Percentiles rank a stretch among this genome's conserved stretches.
Evolutionary conservation across 345 rosid genomes (phyloP).

Genomic region (Brassica cretica): DNA sequence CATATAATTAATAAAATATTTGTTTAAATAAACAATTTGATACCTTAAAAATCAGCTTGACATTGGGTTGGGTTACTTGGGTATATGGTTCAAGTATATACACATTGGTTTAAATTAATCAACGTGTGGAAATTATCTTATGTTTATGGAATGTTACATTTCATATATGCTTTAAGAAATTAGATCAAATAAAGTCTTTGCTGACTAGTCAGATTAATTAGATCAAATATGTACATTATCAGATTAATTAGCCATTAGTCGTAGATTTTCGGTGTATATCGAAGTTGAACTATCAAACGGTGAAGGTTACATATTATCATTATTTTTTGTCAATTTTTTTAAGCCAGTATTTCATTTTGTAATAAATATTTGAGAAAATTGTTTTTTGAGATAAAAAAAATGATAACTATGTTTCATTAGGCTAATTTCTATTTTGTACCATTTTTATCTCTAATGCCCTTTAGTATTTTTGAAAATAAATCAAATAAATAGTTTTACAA

Average conservation of each 20-base stretch:
- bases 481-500: no score
- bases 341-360: no score
- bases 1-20: not conserved
- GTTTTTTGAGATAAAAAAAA: no score
- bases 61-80: not conserved
- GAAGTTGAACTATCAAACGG: not conserved
- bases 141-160: slow-evolving; percentile 25
- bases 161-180: not conserved
- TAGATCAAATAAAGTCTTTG: not conserved
- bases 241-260: not conserved
- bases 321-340: not conserved
- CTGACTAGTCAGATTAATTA: not conserved
- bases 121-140: slow-evolving; percentile 15
- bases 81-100: not conserved
- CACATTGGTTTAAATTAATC: slow-evolving; percentile 3
- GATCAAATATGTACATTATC: not conserved
- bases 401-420: no score
- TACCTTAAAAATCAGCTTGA: slow-evolving; percentile 17
- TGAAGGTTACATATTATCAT: not conserved
- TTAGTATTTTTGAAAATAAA: no score
- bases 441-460: no score
- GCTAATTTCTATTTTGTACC: no score
- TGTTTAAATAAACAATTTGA: slow-evolving; percentile 20
- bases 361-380: no score
- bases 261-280: not conserved